Percentiles rank a stretch among this genome's conserved stretches.
Conservation (phyloP, 1,139 yeast genomes). For the Candida albicans region DNA sequence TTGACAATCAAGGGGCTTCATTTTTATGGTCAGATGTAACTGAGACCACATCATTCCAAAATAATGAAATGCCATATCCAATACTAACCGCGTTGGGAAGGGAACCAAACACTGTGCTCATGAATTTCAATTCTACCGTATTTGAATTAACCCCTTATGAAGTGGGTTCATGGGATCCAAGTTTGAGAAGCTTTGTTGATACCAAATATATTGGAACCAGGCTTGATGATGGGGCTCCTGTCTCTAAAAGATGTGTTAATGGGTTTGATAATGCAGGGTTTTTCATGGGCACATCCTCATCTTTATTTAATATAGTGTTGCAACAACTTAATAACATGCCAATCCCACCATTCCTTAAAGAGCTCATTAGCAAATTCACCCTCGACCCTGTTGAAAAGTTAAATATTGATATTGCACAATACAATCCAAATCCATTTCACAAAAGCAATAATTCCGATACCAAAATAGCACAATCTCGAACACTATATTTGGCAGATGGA, state of each 20-base stretch:
- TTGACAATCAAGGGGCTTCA: conserved; percentile 24
- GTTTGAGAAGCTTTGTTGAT: conserved; percentile 30
- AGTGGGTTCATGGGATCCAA: conserved; percentile 48
- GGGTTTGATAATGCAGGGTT: conserved; percentile 82
- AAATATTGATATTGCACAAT: conserved; percentile 39
- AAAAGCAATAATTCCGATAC: conserved; percentile 19
- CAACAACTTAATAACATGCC: conserved; percentile 1
- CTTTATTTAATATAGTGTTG: conserved; percentile 55
- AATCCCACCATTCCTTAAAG: conserved; percentile 22
- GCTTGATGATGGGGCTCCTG: conserved; percentile 29
- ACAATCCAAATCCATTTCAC: conserved; percentile 53
- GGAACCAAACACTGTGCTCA: conserved; percentile 33
- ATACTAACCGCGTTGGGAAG: conserved; percentile 42
- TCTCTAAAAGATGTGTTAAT: conserved; percentile 45
- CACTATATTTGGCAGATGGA: conserved; percentile 30
- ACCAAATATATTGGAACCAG: conserved; percentile 41
- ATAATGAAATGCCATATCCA: conserved; percentile 43
- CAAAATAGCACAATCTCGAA: conserved; percentile 17
- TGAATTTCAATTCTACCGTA: conserved; percentile 40
- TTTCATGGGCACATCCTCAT: conserved; percentile 74
- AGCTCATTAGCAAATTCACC: conserved; percentile 36
- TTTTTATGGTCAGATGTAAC: conserved; percentile 32
- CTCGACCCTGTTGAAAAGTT: conserved; percentile 8
- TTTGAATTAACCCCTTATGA: conserved; percentile 45
- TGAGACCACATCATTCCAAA: conserved; percentile 28